These are phyloP conservation scores for Sugiyamaella pinicola DNA, from an alignment of 1,139 yeast genomes.

Conservation along the genomic window DNA sequence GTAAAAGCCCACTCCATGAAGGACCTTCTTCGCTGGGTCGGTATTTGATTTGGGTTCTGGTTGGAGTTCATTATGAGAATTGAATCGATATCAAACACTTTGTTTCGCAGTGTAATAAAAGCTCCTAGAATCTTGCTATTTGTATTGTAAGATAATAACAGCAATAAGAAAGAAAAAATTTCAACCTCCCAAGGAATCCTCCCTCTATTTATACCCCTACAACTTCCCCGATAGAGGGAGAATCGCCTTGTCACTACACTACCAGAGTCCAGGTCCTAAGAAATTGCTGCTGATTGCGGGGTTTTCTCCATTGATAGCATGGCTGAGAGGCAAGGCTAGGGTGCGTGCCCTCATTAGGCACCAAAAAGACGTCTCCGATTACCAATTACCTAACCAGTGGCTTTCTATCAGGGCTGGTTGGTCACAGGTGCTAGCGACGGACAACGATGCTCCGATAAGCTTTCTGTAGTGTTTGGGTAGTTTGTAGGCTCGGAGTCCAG, in stretches of 20 bases:
- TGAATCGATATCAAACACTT: constrained; percentile 21
- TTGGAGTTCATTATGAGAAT: constrained; percentile 18
- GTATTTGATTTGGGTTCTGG: constrained; percentile 11
- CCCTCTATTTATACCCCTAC: background rate
- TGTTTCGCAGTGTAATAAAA: background rate
- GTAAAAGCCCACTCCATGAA: constrained; percentile 25
- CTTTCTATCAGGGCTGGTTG: background rate
- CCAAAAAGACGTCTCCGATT: background rate
- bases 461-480: background rate
- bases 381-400: background rate
- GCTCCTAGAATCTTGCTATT: background rate
- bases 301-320: background rate
- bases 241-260: background rate
- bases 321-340: background rate
- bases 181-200: background rate
- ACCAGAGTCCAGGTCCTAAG: background rate
- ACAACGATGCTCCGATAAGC: background rate
- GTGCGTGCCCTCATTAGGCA: background rate
- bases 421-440: background rate
- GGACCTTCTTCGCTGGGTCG: constrained; percentile 17
- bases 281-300: background rate
- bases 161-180: background rate
- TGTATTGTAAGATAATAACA: background rate
- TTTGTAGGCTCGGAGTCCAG: too few species aligned
- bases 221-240: background rate